Base-by-base conservation (phyloP, 2,329 filamentous ascomycete genomes). In the Thielaviopsis musarum region DNA sequence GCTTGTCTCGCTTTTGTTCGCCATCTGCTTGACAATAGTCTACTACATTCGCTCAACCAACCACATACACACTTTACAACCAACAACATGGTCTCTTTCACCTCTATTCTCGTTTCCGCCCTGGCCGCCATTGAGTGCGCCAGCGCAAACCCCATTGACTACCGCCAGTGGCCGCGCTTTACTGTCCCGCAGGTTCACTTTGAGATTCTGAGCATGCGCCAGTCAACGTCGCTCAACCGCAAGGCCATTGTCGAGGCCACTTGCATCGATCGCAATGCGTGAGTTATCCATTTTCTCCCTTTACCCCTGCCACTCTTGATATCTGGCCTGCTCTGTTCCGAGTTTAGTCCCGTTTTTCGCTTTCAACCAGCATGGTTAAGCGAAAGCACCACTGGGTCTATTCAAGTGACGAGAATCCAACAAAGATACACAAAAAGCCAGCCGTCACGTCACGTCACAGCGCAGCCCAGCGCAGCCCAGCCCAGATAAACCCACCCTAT, bases 181-280 rank as follows among this genome's bases (percentile, higher is more conserved):
- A 67, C 68, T 6, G 71, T 74, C 30, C 69, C 69, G 5, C 70
- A 72, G 59, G 70, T 73, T 55, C 71, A 77, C 64, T 69, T 74
- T 58, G 73, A 77, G 65, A 71, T 75, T 62, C 69, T 77, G 28
- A 66, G 67, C 30, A 66, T 74, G 61, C 70, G 74, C 24, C 69
- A 71, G 49, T 67, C 69, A 26, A 71, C 66, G 1, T 64, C 66
- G 5, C 66, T 75, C 49, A 73, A 75, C 65, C 70, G 71, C 22
- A 66, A 69, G n/a, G 70, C 73, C 0, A 70, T 75, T 41, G 67
- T 66, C 3, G 69, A 70, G 45, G 69, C 72, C 28, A 68, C 64
- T 19, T 77, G 74, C 63, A 66, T 73, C 53, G 70, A 77, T 62
- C 65, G 67, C 15, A 70, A 68, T 45, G 67, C 67, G 74, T 76